Evolutionary conservation across 768 basidiomycete species (phyloP).

Genomic region (Sutorius australiensis): DNA sequence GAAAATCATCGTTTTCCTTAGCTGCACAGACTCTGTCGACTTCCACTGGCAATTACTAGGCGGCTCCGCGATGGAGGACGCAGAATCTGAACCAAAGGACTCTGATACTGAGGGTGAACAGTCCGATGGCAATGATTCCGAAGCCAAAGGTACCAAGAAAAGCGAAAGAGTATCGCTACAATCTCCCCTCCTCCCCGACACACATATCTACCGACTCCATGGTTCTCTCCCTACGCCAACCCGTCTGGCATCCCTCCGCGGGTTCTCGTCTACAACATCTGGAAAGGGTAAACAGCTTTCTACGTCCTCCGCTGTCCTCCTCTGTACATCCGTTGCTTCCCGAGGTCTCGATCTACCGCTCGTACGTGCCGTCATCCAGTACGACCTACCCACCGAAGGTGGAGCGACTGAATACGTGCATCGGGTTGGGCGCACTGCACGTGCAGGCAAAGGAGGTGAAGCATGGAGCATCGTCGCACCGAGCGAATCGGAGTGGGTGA

Average conservation of each 20-base stretch:
- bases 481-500: constrained; percentile 84
- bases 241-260: constrained; percentile 78
- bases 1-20: constrained; percentile 93
- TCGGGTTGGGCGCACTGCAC: constrained; percentile 93
- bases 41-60: constrained; percentile 90
- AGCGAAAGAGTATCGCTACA: constrained; percentile 48
- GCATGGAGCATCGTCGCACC: constrained; percentile 92
- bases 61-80: constrained; percentile 59
- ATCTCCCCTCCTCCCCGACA: constrained; percentile 77
- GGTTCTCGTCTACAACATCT: constrained; percentile 56
- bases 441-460: constrained; percentile 93
- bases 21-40: constrained; percentile 97
- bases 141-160: constrained; percentile 26
- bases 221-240: constrained; percentile 82
- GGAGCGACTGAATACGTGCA: constrained; percentile 96
- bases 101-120: constrained; percentile 26
- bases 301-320: constrained; percentile 62
- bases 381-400: constrained; percentile 96
- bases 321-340: constrained; percentile 98
- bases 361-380: constrained; percentile 93
- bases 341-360: constrained; percentile 93
- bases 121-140: constrained; percentile 23
- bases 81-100: constrained; percentile 22
- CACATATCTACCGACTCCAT: constrained; percentile 84
- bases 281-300: constrained; percentile 29